These are phyloP conservation scores for Pestalotiopsis sp. DNA, from an alignment of 2,329 filamentous ascomycete species.

Conservation along the genomic window DNA sequence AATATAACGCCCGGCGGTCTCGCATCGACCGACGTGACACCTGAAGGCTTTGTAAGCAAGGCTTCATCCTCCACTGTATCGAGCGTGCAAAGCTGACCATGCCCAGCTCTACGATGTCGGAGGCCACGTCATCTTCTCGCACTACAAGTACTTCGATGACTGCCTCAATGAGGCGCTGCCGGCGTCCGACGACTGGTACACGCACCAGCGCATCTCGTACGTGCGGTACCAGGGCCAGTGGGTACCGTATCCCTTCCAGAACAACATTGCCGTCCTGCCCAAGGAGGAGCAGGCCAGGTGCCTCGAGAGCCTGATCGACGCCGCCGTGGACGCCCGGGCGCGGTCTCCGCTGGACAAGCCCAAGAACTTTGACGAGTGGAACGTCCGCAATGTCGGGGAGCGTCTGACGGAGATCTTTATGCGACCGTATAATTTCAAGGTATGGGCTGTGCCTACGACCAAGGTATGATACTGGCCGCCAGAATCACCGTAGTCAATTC, in stretches of 20 bases:
- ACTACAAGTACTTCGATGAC: slow-evolving; percentile 99
- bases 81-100: slow-evolving; percentile 18
- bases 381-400: slow-evolving; percentile 84
- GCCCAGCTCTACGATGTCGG: slow-evolving; percentile 93
- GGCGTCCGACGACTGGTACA: slow-evolving; percentile 92
- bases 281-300: slow-evolving; percentile 96
- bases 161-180: slow-evolving; percentile 96
- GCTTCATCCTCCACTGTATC: not conserved
- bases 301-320: slow-evolving; percentile 94
- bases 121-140: slow-evolving; percentile 97
- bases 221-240: slow-evolving; percentile 94
- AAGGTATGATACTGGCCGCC: too few relatives aligned
- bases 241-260: slow-evolving; percentile 99
- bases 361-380: slow-evolving; percentile 98
- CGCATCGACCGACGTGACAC: slow-evolving; percentile 90
- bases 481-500: too few relatives aligned
- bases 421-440: slow-evolving; percentile 99
- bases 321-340: slow-evolving; percentile 83
- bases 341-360: slow-evolving; percentile 80
- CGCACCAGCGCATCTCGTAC: slow-evolving; percentile 97
- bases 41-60: slow-evolving; percentile 90
- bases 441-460: slow-evolving; percentile 97
- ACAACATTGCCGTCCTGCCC: slow-evolving; percentile 97
- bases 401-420: slow-evolving; percentile 96
- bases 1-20: slow-evolving; percentile 92